Conservation (phyloP, 805 yeast species). For the Wickerhamiella kurtzmanii region DNA sequence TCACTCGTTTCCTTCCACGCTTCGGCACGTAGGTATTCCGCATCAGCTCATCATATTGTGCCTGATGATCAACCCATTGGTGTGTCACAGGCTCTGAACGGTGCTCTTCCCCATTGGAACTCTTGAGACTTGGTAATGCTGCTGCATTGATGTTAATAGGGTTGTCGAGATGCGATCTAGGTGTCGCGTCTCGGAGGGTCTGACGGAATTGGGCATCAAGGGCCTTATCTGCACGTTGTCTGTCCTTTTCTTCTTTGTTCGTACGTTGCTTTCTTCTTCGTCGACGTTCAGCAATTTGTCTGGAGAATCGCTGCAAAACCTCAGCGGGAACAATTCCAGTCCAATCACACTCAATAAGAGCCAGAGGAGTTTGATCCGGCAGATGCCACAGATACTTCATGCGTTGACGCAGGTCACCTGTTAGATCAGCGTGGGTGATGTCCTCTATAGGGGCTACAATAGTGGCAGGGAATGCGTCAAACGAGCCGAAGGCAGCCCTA, state of each 20-base stretch:
- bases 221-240: constrained; percentile 23
- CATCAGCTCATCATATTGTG: constrained; percentile 15
- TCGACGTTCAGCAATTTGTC: constrained; percentile 20
- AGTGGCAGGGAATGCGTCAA: constrained; percentile 53
- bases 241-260: constrained; percentile 20
- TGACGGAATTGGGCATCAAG: constrained; percentile 27
- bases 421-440: constrained; percentile 50
- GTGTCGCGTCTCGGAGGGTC: constrained; percentile 19
- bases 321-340: constrained; percentile 25
- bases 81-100: constrained; percentile 10
- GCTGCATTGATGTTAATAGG: constrained; percentile 10
- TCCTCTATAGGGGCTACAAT: constrained; percentile 54
- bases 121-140: constrained; percentile 16
- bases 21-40: constrained; percentile 15
- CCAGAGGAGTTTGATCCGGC: constrained; percentile 75
- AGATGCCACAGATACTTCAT: constrained; percentile 67
- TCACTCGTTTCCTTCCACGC: constrained; percentile 15
- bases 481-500: constrained; percentile 45
- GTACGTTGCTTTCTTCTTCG: constrained; percentile 16
- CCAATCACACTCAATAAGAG: constrained; percentile 83
- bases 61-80: constrained; percentile 15
- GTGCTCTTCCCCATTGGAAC: constrained; percentile 6
- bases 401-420: constrained; percentile 45
- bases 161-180: constrained; percentile 8
- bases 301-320: constrained; percentile 18